Evolutionary conservation across 2,329 filamentous ascomycete species (phyloP).

Genomic region (Mycocentrospora acerina): DNA sequence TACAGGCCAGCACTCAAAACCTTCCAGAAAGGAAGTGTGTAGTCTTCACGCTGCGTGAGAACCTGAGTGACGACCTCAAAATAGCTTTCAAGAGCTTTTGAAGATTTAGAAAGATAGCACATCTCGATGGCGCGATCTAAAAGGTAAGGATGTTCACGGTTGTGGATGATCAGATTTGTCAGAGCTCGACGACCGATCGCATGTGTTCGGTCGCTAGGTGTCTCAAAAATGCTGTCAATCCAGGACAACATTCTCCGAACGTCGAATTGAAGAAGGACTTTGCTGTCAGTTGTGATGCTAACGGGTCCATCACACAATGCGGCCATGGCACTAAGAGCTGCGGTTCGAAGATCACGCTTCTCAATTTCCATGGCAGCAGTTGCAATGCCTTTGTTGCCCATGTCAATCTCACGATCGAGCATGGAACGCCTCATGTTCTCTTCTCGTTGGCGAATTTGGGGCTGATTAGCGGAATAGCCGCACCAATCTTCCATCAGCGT

Average conservation of each 20-base stretch:
- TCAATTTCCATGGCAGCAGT: conserved; percentile 96
- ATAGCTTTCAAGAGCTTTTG: conserved; percentile 90
- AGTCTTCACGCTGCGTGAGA: conserved; percentile 78
- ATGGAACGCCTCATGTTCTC: conserved; percentile 84
- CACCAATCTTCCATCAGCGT: conserved; percentile 99
- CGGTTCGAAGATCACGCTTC: conserved; percentile 86
- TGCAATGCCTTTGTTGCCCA: conserved; percentile 73
- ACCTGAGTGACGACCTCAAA: conserved; percentile 91
- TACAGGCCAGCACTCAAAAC: conserved; percentile 85
- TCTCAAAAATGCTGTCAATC: conserved; percentile 94
- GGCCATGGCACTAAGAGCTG: conserved; percentile 93
- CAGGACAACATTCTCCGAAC: conserved; percentile 89
- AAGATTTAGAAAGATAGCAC: conserved; percentile 79
- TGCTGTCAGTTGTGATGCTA: conserved; percentile 83
- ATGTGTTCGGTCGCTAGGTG: conserved; percentile 88
- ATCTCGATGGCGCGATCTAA: conserved; percentile 87
- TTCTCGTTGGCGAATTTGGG: conserved; percentile 77
- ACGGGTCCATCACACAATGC: conserved; percentile 82
- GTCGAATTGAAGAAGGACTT: conserved; percentile 86
- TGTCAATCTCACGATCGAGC: conserved; percentile 72
- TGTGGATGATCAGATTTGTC: conserved; percentile 86
- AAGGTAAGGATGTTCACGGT: conserved; percentile 81
- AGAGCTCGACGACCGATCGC: conserved; percentile 84
- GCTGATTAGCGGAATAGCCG: conserved; percentile 89
- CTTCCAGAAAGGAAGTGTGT: conserved; percentile 86